A percentile compares a stretch with the other conserved stretches of the same genome.
Conservation (phyloP, 164 flowering plant species). For the Sedum album region DNA sequence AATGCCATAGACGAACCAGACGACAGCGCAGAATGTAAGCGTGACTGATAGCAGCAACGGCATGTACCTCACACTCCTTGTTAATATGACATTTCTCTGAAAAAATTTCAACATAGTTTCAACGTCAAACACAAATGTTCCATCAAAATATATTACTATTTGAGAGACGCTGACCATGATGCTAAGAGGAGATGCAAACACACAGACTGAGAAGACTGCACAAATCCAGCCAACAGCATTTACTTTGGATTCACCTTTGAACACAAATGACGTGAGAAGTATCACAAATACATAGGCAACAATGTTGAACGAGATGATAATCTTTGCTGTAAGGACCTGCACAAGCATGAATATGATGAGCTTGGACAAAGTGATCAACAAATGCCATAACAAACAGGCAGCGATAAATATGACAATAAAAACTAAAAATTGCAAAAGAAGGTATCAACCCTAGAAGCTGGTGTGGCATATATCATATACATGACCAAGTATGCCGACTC, state of each 20-base stretch:
- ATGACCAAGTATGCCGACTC: not conserved
- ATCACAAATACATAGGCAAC: not conserved
- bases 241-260: not conserved
- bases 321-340: no score
- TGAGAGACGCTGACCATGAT: not conserved
- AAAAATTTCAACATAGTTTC: not conserved
- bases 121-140: not conserved
- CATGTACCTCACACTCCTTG: not conserved
- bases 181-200: not conserved
- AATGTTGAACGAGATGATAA: not conserved
- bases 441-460: not conserved
- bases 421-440: not conserved
- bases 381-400: no score
- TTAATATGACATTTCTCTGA: not conserved
- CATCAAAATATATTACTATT: no score
- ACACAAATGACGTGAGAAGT: not conserved
- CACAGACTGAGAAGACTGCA: not conserved
- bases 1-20: slow-evolving; percentile 2
- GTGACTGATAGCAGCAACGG: not conserved
- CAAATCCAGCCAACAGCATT: not conserved
- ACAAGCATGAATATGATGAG: not conserved
- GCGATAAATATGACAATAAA: not conserved
- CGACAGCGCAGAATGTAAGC: not conserved
- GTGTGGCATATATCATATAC: slow-evolving; percentile 3
- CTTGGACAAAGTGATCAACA: not conserved